Evolutionary conservation across 2,329 filamentous ascomycete species (phyloP).

Genomic region (Aspergillus fumigatiaffinis): DNA sequence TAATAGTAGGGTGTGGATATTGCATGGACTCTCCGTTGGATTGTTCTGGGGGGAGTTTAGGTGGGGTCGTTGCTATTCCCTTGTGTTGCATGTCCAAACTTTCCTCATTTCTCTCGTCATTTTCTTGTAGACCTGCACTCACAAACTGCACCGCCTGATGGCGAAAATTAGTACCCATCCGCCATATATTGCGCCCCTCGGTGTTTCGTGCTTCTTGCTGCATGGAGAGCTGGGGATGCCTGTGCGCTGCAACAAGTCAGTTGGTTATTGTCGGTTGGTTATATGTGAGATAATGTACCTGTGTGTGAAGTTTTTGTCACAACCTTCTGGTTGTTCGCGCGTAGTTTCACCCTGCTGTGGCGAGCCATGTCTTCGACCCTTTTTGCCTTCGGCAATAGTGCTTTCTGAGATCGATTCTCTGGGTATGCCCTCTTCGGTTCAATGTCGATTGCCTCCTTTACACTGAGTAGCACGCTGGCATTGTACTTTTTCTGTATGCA

Average conservation of each 20-base stretch:
- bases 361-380: slow-evolving; percentile 13
- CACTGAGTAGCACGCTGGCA: not conserved
- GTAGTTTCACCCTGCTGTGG: slow-evolving; percentile 12
- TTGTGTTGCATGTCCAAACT: not conserved
- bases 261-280: not conserved
- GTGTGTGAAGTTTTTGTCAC: not conserved
- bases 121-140: slow-evolving; percentile 51
- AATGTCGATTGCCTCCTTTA: not conserved
- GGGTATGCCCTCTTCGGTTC: not conserved
- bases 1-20: slow-evolving; percentile 18
- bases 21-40: not conserved
- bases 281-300: slow-evolving; percentile 1
- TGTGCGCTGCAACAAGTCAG: slow-evolving; percentile 14
- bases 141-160: slow-evolving; percentile 57
- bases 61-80: not conserved
- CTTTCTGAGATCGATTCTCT: not conserved
- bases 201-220: slow-evolving; percentile 58
- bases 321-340: slow-evolving; percentile 6
- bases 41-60: not conserved
- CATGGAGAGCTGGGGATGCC: slow-evolving; percentile 41
- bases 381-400: not conserved
- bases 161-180: slow-evolving; percentile 49
- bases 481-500: not conserved
- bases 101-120: slow-evolving; percentile 19
- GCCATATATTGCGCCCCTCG: slow-evolving; percentile 47